Evolutionary conservation across 106 monocot genomes (phyloP).

Genomic region (Phalaenopsis aphrodite): DNA sequence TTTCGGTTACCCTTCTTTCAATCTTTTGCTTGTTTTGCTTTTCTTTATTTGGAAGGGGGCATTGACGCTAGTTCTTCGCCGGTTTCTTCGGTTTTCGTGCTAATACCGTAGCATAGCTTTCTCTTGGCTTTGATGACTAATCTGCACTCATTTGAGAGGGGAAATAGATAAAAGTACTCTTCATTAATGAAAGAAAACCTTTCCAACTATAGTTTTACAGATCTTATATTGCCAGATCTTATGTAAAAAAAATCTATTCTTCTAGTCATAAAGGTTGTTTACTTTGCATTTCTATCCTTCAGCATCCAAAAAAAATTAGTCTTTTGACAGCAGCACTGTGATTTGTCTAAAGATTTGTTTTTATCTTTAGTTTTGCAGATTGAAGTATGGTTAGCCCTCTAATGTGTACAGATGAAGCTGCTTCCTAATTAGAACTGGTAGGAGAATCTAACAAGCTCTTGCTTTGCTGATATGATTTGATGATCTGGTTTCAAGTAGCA

Average conservation of each 20-base stretch:
- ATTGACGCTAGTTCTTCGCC: not conserved
- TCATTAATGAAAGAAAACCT: not conserved
- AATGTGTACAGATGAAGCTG: not conserved
- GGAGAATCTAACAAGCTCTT: slow-evolving; percentile 1
- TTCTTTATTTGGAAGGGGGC: not conserved
- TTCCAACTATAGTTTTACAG: not conserved
- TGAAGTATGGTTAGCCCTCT: not conserved
- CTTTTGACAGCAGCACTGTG: not conserved
- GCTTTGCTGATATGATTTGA: not conserved
- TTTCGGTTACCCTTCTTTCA: not conserved
- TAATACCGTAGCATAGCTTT: not conserved
- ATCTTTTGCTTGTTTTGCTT: slow-evolving; percentile 2
- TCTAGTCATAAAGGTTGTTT: not conserved
- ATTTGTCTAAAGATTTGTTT: not conserved
- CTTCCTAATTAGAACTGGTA: not conserved
- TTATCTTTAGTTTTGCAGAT: not conserved
- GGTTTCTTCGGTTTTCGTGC: not conserved
- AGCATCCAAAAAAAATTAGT: not conserved
- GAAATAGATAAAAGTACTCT: not conserved
- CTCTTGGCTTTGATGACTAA: not conserved
- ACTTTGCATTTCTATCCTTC: not conserved
- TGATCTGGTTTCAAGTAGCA: not conserved
- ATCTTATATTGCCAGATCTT: not conserved
- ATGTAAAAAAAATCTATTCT: not conserved
- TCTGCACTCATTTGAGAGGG: not conserved